phyloP scores from a whole-genome alignment of 192 early-diverging fungal genomes.

The Coemansia sp. region DNA sequence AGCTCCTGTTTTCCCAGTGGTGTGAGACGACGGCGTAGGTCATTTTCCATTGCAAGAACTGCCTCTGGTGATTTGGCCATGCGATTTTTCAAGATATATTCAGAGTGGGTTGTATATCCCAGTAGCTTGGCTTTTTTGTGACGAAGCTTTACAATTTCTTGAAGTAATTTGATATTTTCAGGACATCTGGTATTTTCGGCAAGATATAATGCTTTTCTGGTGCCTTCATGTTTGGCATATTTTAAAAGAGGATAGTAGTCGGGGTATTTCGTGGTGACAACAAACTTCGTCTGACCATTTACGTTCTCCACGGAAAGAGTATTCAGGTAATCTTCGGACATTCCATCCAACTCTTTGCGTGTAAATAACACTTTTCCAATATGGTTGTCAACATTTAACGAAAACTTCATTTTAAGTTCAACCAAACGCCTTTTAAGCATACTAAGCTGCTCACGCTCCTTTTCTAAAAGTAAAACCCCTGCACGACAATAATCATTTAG shows the following conservation, averaged over 20 bases:
- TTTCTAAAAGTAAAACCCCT: slow-evolving; percentile 60
- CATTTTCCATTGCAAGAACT: slow-evolving; percentile 60
- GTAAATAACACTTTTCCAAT: slow-evolving; percentile 41
- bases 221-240: slow-evolving; percentile 39
- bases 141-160: slow-evolving; percentile 53
- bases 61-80: slow-evolving; percentile 72
- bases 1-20: slow-evolving; percentile 58
- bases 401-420: slow-evolving; percentile 62
- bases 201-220: slow-evolving; percentile 44
- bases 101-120: slow-evolving; percentile 65
- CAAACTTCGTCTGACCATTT: slow-evolving; percentile 57
- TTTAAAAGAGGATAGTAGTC: slow-evolving; percentile 35
- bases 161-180: slow-evolving; percentile 57
- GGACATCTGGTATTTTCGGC: slow-evolving; percentile 31
- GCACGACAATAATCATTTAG: slow-evolving; percentile 58
- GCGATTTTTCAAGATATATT: slow-evolving; percentile 60
- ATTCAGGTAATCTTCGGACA: slow-evolving; percentile 62
- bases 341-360: slow-evolving; percentile 58
- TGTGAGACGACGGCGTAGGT: slow-evolving; percentile 53
- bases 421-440: too few relatives aligned
- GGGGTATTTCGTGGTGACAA: slow-evolving; percentile 64
- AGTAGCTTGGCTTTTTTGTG: slow-evolving; percentile 53
- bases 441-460: slow-evolving; percentile 55
- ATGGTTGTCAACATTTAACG: slow-evolving; percentile 59
- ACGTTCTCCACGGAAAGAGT: slow-evolving; percentile 44